Conservation (phyloP, 371 early-diverging fungal genomes). For the Mortierella sp. region DNA sequence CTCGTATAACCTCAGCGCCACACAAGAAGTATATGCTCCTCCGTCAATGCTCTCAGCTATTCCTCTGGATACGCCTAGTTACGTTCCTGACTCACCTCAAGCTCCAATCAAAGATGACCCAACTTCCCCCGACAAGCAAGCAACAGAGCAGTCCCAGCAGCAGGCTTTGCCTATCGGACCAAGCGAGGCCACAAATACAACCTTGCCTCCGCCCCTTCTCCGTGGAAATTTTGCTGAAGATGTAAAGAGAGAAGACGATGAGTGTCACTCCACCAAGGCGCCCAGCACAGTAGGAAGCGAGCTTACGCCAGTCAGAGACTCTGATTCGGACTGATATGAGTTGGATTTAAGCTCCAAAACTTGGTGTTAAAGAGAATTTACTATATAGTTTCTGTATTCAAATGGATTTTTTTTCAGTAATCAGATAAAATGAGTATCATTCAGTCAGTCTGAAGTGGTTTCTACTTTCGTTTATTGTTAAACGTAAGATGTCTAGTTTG, state of each 20-base stretch:
- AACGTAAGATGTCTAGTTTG: conserved; percentile 8
- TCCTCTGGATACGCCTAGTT: not conserved
- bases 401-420: no score
- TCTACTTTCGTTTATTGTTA: no score
- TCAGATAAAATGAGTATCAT: no score
- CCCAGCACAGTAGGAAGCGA: conserved; percentile 9
- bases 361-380: no score
- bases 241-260: not conserved
- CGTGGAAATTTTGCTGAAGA: not conserved
- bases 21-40: not conserved
- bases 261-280: not conserved
- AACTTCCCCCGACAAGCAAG: not conserved
- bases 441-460: no score
- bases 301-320: conserved; percentile 14
- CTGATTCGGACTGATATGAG: not conserved
- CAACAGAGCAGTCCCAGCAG: not conserved
- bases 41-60: not conserved
- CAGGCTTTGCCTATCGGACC: not conserved
- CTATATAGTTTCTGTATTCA: no score
- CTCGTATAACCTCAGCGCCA: not conserved
- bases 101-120: not conserved
- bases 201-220: not conserved
- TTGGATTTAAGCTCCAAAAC: no score
- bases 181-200: no score
- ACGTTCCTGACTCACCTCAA: not conserved